Percentiles rank a stretch among this genome's conserved stretches.
phyloP scores from a whole-genome alignment of 2,329 filamentous ascomycete genomes.

The Aspergillus sp. region DNA sequence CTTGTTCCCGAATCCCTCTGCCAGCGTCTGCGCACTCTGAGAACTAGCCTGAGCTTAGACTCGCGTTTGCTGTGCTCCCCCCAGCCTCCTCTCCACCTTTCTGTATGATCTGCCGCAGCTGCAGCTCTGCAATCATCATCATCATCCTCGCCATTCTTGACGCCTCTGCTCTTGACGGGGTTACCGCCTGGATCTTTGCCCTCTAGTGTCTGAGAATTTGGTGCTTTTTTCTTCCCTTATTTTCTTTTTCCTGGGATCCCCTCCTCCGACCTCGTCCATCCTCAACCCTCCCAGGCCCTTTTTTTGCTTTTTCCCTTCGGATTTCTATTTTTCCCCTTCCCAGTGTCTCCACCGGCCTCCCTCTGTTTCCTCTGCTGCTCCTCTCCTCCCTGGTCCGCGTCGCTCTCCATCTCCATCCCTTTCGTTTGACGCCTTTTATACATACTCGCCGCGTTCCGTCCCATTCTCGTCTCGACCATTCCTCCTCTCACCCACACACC shows the following conservation, averaged over 20 bases:
- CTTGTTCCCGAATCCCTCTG: slow-evolving; percentile 4
- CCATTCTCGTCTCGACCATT: slow-evolving; percentile 1
- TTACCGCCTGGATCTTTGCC: slow-evolving; percentile 21
- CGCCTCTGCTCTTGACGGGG: not conserved
- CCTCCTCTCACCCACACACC: slow-evolving; percentile 6
- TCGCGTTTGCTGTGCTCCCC: slow-evolving; percentile 28
- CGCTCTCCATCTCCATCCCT: slow-evolving; percentile 25
- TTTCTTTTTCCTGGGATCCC: slow-evolving; percentile 20
- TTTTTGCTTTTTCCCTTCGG: slow-evolving; percentile 28
- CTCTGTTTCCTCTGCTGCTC: slow-evolving; percentile 15
- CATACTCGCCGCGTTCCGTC: slow-evolving; percentile 23
- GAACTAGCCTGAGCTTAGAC: slow-evolving; percentile 21
- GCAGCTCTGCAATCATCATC: slow-evolving; percentile 24
- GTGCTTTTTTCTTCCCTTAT: slow-evolving; percentile 28
- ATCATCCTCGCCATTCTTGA: slow-evolving; percentile 1
- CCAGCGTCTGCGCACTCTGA: slow-evolving; percentile 10
- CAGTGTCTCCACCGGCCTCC: slow-evolving; percentile 22
- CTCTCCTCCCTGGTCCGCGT: slow-evolving; percentile 34
- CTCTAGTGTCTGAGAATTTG: slow-evolving; percentile 28
- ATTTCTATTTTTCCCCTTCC: slow-evolving; percentile 25
- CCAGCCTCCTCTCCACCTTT: slow-evolving; percentile 35
- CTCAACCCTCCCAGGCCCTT: slow-evolving; percentile 16
- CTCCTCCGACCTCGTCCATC: slow-evolving; percentile 22
- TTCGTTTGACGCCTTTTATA: slow-evolving; percentile 32
- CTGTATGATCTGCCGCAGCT: slow-evolving; percentile 29